Percentiles rank a stretch among this genome's conserved stretches.
phyloP scores from a whole-genome alignment of 805 yeast species.

The Kodamaea sagamina region DNA sequence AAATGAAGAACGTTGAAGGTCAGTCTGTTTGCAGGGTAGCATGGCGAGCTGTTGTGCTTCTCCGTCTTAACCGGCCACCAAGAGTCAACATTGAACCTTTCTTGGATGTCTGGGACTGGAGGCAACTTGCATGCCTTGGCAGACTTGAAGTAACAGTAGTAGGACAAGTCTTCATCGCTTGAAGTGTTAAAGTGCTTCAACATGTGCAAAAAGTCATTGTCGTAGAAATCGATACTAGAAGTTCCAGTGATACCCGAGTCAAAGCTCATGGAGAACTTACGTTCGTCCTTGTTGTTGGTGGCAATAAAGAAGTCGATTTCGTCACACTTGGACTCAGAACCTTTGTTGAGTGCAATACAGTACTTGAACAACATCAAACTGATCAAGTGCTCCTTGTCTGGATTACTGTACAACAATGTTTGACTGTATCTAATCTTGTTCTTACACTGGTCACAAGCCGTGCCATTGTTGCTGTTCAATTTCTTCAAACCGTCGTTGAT shows the following conservation, averaged over 20 bases:
- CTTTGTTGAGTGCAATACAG: slow-evolving; percentile 32
- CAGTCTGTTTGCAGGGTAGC: slow-evolving; percentile 27
- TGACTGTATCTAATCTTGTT: slow-evolving; percentile 34
- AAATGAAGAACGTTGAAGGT: slow-evolving; percentile 64
- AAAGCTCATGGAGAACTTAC: slow-evolving; percentile 14
- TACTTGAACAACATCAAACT: slow-evolving; percentile 38
- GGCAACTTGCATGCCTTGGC: slow-evolving; percentile 51
- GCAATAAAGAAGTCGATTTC: slow-evolving; percentile 40
- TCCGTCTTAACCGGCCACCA: slow-evolving; percentile 41
- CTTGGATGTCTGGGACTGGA: slow-evolving; percentile 49
- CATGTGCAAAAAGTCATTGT: slow-evolving; percentile 42
- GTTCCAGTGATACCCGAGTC: slow-evolving; percentile 28
- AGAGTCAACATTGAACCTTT: slow-evolving; percentile 30
- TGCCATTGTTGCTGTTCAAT: slow-evolving; percentile 33
- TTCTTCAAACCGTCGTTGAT: slow-evolving; percentile 28
- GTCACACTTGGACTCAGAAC: slow-evolving; percentile 34
- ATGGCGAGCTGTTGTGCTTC: slow-evolving; percentile 30
- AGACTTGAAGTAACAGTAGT: slow-evolving; percentile 56
- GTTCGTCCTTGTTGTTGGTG: slow-evolving; percentile 24
- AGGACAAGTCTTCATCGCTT: slow-evolving; percentile 40
- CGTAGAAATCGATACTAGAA: slow-evolving; percentile 35
- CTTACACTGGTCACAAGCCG: slow-evolving; percentile 39
- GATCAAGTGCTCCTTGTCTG: slow-evolving; percentile 37
- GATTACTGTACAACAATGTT: slow-evolving; percentile 27
- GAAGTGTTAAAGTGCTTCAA: slow-evolving; percentile 37